phyloP scores from a whole-genome alignment of 805 yeast genomes.

The Wickerhamomyces rabaulensis region DNA sequence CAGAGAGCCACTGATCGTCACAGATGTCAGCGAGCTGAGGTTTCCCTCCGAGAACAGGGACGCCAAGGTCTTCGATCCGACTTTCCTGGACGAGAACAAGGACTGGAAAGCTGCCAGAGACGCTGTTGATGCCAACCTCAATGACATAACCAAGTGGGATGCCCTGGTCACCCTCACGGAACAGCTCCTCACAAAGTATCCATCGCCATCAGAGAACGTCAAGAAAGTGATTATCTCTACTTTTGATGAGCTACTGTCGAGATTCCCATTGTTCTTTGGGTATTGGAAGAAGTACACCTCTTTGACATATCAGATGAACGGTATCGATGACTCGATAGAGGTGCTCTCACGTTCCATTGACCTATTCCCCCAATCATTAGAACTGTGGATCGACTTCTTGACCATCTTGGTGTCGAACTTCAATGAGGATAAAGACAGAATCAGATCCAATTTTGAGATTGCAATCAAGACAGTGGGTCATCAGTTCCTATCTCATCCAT shows the following conservation, averaged over 20 bases:
- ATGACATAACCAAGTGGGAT: constrained; percentile 37
- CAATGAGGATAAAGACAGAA: constrained; percentile 24
- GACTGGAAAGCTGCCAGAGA: constrained; percentile 21
- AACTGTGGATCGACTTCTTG: constrained; percentile 64
- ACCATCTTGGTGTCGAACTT: constrained; percentile 43
- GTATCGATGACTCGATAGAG: constrained; percentile 43
- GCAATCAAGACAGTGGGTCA: constrained; percentile 53
- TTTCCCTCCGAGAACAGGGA: neutral
- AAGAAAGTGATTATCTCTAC: constrained; percentile 28
- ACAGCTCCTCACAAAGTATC: constrained; percentile 27
- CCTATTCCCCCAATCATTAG: constrained; percentile 53
- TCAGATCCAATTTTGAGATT: constrained; percentile 39
- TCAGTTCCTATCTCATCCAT: constrained; percentile 69
- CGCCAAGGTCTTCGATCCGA: constrained; percentile 2
- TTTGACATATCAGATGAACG: constrained; percentile 50
- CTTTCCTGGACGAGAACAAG: constrained; percentile 18
- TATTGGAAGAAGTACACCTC: constrained; percentile 63
- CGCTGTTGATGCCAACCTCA: constrained; percentile 20
- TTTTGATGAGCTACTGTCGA: constrained; percentile 38
- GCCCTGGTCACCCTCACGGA: constrained; percentile 30
- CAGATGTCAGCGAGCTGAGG: neutral
- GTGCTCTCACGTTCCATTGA: constrained; percentile 40
- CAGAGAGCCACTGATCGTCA: neutral
- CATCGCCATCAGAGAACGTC: constrained; percentile 26
- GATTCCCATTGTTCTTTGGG: constrained; percentile 54